phyloP scores from a whole-genome alignment of 257 asterid species.

The Solanum etuberosum region DNA sequence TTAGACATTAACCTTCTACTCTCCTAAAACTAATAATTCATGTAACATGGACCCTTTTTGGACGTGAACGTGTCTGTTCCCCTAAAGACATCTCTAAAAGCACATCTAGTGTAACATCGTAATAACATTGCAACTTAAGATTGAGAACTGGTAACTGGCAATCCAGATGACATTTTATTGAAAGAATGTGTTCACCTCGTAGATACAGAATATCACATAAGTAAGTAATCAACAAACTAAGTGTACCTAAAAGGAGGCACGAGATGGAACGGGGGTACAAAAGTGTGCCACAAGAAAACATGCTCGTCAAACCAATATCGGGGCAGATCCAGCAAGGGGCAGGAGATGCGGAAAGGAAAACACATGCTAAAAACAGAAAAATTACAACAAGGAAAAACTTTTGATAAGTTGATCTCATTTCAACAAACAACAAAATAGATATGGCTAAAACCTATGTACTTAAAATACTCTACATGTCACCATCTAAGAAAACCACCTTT shows the following conservation, averaged over 20 bases:
- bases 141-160: background rate
- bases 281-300: background rate
- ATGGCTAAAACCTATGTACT: background rate
- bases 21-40: background rate
- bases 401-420: background rate
- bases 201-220: background rate
- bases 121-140: background rate
- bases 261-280: background rate
- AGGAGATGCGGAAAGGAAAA: background rate
- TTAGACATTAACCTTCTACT: background rate
- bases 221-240: background rate
- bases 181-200: background rate
- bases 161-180: background rate
- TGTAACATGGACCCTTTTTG: background rate
- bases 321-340: background rate
- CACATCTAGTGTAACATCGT: background rate
- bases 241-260: background rate
- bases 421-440: background rate
- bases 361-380: background rate
- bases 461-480: background rate
- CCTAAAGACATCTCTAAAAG: background rate
- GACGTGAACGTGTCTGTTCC: background rate
- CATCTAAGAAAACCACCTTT: background rate
- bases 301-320: background rate
- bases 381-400: background rate